Base-by-base conservation (phyloP, 768 basidiomycete species). In the Pleurotus eryngii region DNA sequence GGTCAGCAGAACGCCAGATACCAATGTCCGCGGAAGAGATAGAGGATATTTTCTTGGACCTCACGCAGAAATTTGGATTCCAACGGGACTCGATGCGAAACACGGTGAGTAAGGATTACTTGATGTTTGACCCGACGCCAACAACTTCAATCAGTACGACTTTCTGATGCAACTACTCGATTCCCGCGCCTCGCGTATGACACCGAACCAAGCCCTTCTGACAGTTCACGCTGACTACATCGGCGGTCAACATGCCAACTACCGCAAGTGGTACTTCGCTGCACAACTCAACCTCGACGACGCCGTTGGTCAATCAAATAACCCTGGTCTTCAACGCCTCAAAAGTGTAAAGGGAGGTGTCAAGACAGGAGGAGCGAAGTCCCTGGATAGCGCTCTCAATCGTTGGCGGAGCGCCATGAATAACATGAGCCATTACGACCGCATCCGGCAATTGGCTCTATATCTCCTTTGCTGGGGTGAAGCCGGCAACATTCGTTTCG, bases 181-280 rank as follows among this genome's bases (percentile, higher is more conserved):
- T 74, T 97, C 95, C 45, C 86, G 92, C 58, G 92, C 96, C n/a
- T 98, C 95, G 18, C 89, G 97, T 60, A 98, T 98, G 96, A 85
- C 91, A 6, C 95, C 97, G 9, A 90, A 90, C 69, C 95, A 98
- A 67, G 97, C 97, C 2, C 83, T 99, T 46, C 81, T 97, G 60
- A 98, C 97, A 38, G 81, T 99, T 20, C 97, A 99, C 69, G 96
- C 96, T 54, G 96, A 99, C 73, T 99, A 98, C 73, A 98, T 99
- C 59, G 97, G 97, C 57, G 97, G 97, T 46, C 92, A 94, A 67
- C 91, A 98, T 68, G 97, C 97, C 64, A 98, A 98, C 77, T 98
- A 98, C 72, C 90, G 97, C 70, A 98, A 98, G 74, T 98, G 97
- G 97, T 99, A 99, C 70, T 99, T 98, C 71, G 97, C 97, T 38